Evolutionary conservation across 768 basidiomycete genomes (phyloP), one percentile per base, ranked within the genome.

Genomic region (Naematelia aurantialba): DNA sequence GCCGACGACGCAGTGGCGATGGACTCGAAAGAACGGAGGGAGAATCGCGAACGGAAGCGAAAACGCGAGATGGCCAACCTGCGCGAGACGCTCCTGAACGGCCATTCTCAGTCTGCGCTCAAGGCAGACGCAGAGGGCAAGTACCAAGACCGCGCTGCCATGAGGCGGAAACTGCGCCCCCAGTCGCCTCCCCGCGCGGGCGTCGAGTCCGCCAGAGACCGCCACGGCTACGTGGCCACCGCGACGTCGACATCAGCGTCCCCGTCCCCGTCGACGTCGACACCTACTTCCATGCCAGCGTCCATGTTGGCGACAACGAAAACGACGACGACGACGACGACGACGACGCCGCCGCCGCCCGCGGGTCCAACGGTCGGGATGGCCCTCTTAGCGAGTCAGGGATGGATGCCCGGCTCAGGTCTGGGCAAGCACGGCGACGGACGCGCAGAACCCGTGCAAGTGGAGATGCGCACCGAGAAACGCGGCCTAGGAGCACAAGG

Each of bases 141-240:
- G n/a, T 73, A 73, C 59, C 30, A 69, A 22, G 72, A 73, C 56
- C 46, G 72, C 34, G 68, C 72, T 34, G 72, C 72, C 4, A 65
- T 69, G 53, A 21, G 72, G 22, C 44, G 72, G 12, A 57, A 57
- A 49, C 51, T 73, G 29, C 62, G 69, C 63, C 67, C 67, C 1
- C 46, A 42, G 1, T 55, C 61, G 21, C 58, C 61, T 45, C 48
- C 63, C 1, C 54, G 34, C 10, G 19, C 31, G 22, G 5, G 12
- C 5, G 17, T 46, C 26, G 31, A 19, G 22, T n/a, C 25, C 24
- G 11, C 44, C 29, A 45, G 47, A 27, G 12, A 46, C n/a, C n/a
- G n/a, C n/a, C n/a, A n/a, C n/a, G n/a, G n/a, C n/a, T n/a, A n/a
- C n/a, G n/a, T n/a, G n/a, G n/a, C n/a, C n/a, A n/a, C n/a, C n/a